Evolutionary conservation across 768 basidiomycete genomes (phyloP), one percentile per base, ranked within the genome.

Genomic region (Lactarius evosmus): DNA sequence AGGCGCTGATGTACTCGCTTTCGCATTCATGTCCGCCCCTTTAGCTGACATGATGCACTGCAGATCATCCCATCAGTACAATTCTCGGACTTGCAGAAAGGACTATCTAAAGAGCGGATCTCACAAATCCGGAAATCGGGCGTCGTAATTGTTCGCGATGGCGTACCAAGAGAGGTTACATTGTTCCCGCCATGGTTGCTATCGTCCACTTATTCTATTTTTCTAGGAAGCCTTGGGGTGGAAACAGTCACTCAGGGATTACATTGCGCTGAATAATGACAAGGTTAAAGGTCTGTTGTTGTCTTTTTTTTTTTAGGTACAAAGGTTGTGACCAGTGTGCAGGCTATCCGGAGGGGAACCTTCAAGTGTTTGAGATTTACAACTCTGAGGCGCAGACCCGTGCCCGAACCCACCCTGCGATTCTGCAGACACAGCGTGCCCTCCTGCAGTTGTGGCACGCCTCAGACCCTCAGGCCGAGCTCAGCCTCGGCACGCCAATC

Each of bases 311-410:
- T 22, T 44, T 27, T 7, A 9, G 27, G 7, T n/a, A 27, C 19
- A 33, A 53, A 16, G n/a, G n/a, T 19, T 14, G 36, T 50, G 4
- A n/a, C 14, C 30, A 33, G 19, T 17, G 17, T 54, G 16, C 69
- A 88, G 88, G 89, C 7, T 88, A 84, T 67, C 90, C 90, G 0
- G 75, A 78, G 3, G 79, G 84, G 40, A 80, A 89, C 66, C 83
- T 87, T 55, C 87, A 91, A 73, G 87, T 83, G 7, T 91, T 80
- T 70, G 89, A 91, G 69, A 70, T 91, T 16, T 91, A 91, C 77
- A 87, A 89, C 74, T 82, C 85, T 4, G 78, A 76, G 49, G 69
- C 82, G 16, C 89, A 91, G 72, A 79, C 85, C 1, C 71, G 72
- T n/a, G 91, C 88, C 1, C 85, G 90, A 38, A 83, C 87, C 0